These are phyloP conservation scores for Prunella vulgaris DNA, from an alignment of 257 asterid genomes.

Conservation along the genomic window DNA sequence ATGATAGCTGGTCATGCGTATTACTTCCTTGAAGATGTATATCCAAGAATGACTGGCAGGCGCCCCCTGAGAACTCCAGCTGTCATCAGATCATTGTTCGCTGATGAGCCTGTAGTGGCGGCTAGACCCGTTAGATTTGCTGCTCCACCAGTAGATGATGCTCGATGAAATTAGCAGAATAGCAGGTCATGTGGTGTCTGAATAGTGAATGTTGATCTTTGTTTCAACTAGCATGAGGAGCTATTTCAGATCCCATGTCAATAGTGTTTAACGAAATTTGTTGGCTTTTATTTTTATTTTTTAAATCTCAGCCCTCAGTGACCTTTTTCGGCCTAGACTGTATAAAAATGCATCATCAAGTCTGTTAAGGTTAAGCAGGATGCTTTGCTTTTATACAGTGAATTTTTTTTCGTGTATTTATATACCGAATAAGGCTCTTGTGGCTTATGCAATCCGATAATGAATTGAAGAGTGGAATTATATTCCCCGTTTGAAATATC, in stretches of 20 bases:
- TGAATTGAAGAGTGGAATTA: not conserved
- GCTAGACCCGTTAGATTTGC: constrained; percentile 88
- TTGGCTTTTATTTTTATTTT: not conserved
- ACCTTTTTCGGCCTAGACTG: constrained; percentile 22
- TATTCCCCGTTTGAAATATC: not conserved
- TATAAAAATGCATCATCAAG: constrained; percentile 28
- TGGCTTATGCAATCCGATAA: not conserved
- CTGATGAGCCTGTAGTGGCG: constrained; percentile 88
- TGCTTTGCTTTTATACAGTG: constrained; percentile 16
- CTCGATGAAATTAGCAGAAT: constrained; percentile 32
- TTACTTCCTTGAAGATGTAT: constrained; percentile 87
- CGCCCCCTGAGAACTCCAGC: constrained; percentile 85
- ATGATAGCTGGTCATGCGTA: constrained; percentile 98
- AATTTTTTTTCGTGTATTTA: constrained; percentile 10
- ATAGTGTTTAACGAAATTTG: constrained; percentile 14
- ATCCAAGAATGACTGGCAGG: constrained; percentile 89
- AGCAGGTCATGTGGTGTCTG: constrained; percentile 3
- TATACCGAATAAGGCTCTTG: constrained; percentile 3
- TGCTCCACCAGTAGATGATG: constrained; percentile 70
- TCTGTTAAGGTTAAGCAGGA: constrained; percentile 7
- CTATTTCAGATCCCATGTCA: constrained; percentile 13
- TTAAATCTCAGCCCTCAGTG: not conserved
- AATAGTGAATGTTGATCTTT: not conserved
- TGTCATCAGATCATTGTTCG: constrained; percentile 62
- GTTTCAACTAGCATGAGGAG: constrained; percentile 14